Base-by-base conservation (phyloP, 345 rosid genomes). In the Moringa oleifera region DNA sequence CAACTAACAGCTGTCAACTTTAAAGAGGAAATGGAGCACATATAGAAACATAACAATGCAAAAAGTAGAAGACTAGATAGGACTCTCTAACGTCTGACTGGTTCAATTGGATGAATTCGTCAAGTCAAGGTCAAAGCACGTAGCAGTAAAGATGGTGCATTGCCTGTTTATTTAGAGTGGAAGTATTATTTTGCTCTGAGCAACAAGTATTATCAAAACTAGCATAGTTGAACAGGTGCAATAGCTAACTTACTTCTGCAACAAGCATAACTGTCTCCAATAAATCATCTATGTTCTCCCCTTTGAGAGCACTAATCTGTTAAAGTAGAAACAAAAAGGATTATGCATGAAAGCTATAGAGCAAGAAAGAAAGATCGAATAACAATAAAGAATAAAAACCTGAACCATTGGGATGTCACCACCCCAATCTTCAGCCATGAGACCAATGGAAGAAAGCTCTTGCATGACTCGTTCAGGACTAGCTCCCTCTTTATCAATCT, bases 371-470 rank as follows among this genome's bases (percentile, higher is more conserved):
- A 56, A 63, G 23, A 62, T 56, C 33, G 61, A 66, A 65, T 33
- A 52, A 22, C 52, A 66, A 52, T 58, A 70, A 58, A 58, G 25
- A 65, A 61, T 23, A 69, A 61, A 57, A 53, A 94, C 99, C 96
- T 83, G 90, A 86, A 94, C 88, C 99, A 94, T 83, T 61, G 99
- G 96, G 73, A 77, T 76, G 70, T 90, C 88, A 60, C 99, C 99
- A 66, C 97, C 99, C 99, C 99, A 94, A 55, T 83, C 96, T 80
- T 94, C 99, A 20, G 99, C 89, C 97, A 94, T 88, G 78, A 94
- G 80, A 63, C 99, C 99, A 67, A 90, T 75, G 24, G 91, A 82
- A 71, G 99, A 86, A 72, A 94, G 99, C 79, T 88, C 95, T 82
- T 94, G 96, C 99, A 94, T 94, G 20, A 94, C 97, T 76, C 88